Percentiles rank a stretch among this genome's conserved stretches.
Conservation (phyloP, 2,329 filamentous ascomycete genomes). For the Arachnopeziza araneosa region DNA sequence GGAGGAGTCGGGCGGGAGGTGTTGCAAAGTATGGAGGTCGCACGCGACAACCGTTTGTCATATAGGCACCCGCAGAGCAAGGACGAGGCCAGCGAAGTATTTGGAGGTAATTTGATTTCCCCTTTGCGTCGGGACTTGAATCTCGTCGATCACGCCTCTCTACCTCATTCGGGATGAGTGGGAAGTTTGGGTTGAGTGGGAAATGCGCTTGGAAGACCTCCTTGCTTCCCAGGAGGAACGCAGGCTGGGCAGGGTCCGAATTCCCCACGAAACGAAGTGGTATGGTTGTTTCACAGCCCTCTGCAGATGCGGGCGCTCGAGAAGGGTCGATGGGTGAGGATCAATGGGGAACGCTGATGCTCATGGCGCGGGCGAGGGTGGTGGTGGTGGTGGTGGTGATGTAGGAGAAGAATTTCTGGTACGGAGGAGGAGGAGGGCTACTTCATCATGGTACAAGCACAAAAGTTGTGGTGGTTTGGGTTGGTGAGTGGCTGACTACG, state of each 20-base stretch:
- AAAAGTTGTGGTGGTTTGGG: not conserved
- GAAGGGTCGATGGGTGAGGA: not conserved
- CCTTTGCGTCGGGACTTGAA: constrained; percentile 15
- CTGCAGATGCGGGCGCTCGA: not conserved
- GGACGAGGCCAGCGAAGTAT: constrained; percentile 13
- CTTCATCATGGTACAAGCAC: not conserved
- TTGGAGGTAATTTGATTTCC: constrained; percentile 18
- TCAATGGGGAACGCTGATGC: not conserved
- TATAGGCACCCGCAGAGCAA: constrained; percentile 29
- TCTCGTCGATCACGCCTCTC: constrained; percentile 12
- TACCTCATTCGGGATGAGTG: constrained; percentile 3
- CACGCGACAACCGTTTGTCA: constrained; percentile 33
- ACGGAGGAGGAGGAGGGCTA: not conserved
- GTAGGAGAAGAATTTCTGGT: not conserved
- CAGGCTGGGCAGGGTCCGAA: not conserved
- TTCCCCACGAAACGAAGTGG: not conserved
- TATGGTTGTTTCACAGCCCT: not conserved
- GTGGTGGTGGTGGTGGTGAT: not conserved
- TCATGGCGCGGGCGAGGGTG: not conserved
- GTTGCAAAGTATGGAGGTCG: constrained; percentile 22
- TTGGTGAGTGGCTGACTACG: not conserved
- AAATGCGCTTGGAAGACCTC: constrained; percentile 1
- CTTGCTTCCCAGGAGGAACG: not conserved
- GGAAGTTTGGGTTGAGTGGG: constrained; percentile 7
- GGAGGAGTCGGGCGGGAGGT: constrained; percentile 23